phyloP scores from a whole-genome alignment of 352 stramenopile genomes.

The Phytophthora cactorum region DNA sequence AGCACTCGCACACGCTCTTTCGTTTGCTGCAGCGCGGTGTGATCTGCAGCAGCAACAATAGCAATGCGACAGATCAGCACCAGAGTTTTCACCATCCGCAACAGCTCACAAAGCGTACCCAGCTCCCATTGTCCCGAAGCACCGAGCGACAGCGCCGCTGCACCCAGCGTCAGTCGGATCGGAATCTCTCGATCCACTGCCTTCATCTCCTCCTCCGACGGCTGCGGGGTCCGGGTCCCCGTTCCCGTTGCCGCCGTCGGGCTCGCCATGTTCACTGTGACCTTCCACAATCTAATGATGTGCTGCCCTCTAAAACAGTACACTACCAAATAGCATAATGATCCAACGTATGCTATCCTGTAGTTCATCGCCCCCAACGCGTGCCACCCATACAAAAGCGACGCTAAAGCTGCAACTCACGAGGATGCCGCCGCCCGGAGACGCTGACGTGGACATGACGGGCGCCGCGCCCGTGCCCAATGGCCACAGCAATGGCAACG shows the following conservation, averaged over 20 bases:
- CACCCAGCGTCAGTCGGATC: slow-evolving; percentile 64
- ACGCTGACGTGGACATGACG: slow-evolving; percentile 36
- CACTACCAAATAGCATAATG: slow-evolving; percentile 8
- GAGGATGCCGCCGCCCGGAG: slow-evolving; percentile 35
- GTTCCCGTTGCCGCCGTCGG: slow-evolving; percentile 3
- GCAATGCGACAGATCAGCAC: background rate
- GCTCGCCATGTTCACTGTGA: slow-evolving; percentile 10
- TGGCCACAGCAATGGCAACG: slow-evolving; percentile 17
- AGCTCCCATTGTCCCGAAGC: slow-evolving; percentile 65
- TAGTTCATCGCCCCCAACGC: slow-evolving; percentile 4
- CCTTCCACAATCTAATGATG: background rate
- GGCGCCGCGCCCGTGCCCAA: slow-evolving; percentile 17
- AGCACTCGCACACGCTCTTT: slow-evolving; percentile 42
- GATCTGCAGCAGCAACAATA: slow-evolving; percentile 44
- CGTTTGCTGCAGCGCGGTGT: slow-evolving; percentile 57
- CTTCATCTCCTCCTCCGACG: slow-evolving; percentile 23
- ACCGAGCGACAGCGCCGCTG: slow-evolving; percentile 52
- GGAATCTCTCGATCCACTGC: slow-evolving; percentile 59
- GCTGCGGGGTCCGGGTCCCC: slow-evolving; percentile 2
- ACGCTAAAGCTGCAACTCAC: background rate
- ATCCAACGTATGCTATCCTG: slow-evolving; percentile 13
- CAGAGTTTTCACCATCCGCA: background rate
- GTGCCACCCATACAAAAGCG: slow-evolving; percentile 32
- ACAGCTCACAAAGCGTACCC: slow-evolving; percentile 36
- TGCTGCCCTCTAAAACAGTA: background rate